These are phyloP conservation scores for Populus nigra DNA, from an alignment of 345 rosid genomes.

Conservation along the genomic window DNA sequence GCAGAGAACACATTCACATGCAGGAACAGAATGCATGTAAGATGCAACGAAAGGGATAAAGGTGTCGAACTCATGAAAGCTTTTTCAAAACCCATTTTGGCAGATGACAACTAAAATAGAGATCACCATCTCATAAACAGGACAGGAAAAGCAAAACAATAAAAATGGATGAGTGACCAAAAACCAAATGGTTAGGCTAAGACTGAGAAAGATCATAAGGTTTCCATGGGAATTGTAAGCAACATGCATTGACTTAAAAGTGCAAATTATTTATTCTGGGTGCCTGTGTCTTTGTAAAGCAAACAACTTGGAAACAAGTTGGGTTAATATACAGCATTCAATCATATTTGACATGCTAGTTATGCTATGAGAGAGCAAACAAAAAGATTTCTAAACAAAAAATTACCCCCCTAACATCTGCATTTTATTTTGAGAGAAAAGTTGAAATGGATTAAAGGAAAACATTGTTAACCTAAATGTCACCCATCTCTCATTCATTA, in stretches of 20 bases:
- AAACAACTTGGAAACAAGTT: not conserved
- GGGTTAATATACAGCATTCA: not conserved
- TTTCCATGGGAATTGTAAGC: not conserved
- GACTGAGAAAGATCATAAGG: not conserved
- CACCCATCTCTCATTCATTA: not conserved
- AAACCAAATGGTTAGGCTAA: not conserved
- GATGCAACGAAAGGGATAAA: not conserved
- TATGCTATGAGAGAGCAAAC: not conserved
- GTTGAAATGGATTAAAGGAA: not conserved
- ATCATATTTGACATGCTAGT: not conserved
- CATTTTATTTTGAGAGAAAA: not conserved
- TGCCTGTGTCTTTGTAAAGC: not conserved
- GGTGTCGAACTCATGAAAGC: not conserved
- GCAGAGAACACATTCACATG: not conserved
- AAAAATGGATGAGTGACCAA: not conserved
- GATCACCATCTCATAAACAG: not conserved
- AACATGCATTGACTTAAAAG: not conserved
- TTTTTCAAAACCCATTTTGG: not conserved
- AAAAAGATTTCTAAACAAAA: not conserved
- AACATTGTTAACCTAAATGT: not conserved
- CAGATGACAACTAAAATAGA: not conserved
- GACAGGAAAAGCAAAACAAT: not conserved
- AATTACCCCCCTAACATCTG: not conserved
- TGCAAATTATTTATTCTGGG: not conserved
- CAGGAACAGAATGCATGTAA: not conserved